Percentiles rank a stretch among this genome's conserved stretches.
phyloP scores from a whole-genome alignment of 2,329 filamentous ascomycete species.

The Monosporascus ibericus region DNA sequence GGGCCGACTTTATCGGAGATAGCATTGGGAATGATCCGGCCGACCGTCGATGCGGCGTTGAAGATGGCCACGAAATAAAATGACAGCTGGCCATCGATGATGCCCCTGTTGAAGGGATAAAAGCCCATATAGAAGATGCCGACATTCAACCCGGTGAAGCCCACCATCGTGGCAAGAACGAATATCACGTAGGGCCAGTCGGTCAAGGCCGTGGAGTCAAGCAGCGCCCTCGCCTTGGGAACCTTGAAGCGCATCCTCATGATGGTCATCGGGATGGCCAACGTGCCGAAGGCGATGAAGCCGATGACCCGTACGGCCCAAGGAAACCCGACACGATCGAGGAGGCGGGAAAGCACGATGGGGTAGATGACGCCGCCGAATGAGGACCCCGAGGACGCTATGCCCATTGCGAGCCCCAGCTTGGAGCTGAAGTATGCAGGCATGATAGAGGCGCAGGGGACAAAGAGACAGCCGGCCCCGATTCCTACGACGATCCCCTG shows the following conservation, averaged over 20 bases:
- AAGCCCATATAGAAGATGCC: conserved; percentile 37
- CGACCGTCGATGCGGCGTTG: conserved; percentile 32
- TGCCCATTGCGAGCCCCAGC: conserved; percentile 15
- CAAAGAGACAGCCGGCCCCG: conserved; percentile 30
- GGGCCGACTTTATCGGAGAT: conserved; percentile 31
- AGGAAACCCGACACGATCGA: conserved; percentile 10
- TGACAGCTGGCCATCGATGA: conserved; percentile 13
- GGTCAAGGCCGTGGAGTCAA: conserved; percentile 35
- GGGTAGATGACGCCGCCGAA: conserved; percentile 21
- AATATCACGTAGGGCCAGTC: conserved; percentile 31
- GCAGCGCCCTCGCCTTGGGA: conserved; percentile 28
- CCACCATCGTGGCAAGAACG: conserved; percentile 20
- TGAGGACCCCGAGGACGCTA: conserved; percentile 14
- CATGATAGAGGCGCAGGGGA: conserved; percentile 22
- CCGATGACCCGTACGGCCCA: conserved; percentile 13
- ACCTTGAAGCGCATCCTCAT: conserved; percentile 31
- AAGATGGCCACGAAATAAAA: conserved; percentile 34
- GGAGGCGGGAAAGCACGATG: conserved; percentile 10
- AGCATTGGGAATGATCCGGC: conserved; percentile 30
- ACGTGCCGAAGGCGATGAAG: conserved; percentile 12
- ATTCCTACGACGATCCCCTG: conserved; percentile 33
- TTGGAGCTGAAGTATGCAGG: conserved; percentile 19
- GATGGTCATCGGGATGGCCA: conserved; percentile 22
- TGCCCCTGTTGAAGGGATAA: conserved; percentile 15
- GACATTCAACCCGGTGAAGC: conserved; percentile 38